Conservation (phyloP, 352 stramenopile genomes). For the Globisporangium spinosum region DNA sequence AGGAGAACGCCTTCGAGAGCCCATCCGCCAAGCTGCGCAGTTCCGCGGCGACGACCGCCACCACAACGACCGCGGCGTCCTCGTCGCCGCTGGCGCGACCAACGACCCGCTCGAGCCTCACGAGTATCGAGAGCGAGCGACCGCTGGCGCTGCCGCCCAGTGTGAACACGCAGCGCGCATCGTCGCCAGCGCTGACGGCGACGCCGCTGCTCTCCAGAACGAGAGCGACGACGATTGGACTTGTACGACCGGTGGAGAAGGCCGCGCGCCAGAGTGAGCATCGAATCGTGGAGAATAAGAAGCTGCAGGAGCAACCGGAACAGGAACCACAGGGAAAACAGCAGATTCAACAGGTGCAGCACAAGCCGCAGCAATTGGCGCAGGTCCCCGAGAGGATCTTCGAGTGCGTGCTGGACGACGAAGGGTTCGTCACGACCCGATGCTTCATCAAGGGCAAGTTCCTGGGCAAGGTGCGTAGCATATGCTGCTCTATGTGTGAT, state of each 20-base stretch:
- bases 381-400: conserved; percentile 60
- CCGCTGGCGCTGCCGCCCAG: conserved; percentile 8
- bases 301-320: conserved; percentile 7
- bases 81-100: neutral
- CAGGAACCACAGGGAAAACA: conserved; percentile 7
- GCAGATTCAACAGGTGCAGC: neutral
- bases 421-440: conserved; percentile 53
- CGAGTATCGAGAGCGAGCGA: conserved; percentile 3
- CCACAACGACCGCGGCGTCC: neutral
- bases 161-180: conserved; percentile 14
- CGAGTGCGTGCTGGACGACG: conserved; percentile 52
- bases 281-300: conserved; percentile 2
- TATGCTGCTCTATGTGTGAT: neutral
- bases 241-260: conserved; percentile 14
- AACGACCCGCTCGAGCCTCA: conserved; percentile 5
- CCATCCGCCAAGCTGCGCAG: conserved; percentile 14
- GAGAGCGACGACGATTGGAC: conserved; percentile 7
- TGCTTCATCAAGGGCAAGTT: conserved; percentile 92
- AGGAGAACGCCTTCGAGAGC: conserved; percentile 21
- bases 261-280: conserved; percentile 6
- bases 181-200: neutral
- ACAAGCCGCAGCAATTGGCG: conserved; percentile 6
- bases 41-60: conserved; percentile 8
- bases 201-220: conserved; percentile 7
- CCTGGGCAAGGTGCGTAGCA: conserved; percentile 87